These are phyloP conservation scores for Exserohilum turcica DNA, from an alignment of 2,329 filamentous ascomycete species.

Conservation along the genomic window DNA sequence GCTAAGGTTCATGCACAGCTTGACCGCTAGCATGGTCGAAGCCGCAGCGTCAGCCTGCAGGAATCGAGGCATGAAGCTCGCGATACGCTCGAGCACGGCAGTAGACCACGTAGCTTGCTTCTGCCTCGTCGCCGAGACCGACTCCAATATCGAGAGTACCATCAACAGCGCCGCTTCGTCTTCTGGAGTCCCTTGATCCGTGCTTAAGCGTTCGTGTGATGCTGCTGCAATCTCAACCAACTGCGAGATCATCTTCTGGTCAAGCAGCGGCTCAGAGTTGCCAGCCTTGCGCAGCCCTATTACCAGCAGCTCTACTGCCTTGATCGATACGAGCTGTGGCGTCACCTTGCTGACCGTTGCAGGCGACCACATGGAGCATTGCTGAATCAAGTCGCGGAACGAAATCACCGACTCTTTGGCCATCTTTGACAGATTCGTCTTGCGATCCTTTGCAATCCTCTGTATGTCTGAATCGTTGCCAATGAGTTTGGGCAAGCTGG, in stretches of 20 bases:
- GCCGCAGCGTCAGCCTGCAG: constrained; percentile 24
- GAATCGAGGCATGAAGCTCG: constrained; percentile 50
- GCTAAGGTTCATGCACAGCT: constrained; percentile 81
- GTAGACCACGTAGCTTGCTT: constrained; percentile 43
- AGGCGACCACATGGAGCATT: constrained; percentile 66
- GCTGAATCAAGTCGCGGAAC: constrained; percentile 60
- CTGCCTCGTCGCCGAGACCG: constrained; percentile 52
- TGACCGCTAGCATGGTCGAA: constrained; percentile 58
- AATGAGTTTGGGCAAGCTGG: constrained; percentile 63
- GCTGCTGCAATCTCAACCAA: constrained; percentile 52
- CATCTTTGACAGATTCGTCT: constrained; percentile 70
- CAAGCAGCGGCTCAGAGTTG: constrained; percentile 57
- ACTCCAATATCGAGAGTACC: constrained; percentile 60
- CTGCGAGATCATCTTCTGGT: constrained; percentile 36
- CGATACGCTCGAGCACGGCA: constrained; percentile 59
- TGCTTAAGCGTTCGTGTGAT: constrained; percentile 22
- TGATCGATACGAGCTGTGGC: constrained; percentile 67
- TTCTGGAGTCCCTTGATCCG: constrained; percentile 20
- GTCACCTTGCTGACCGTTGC: constrained; percentile 59
- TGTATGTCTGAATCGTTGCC: constrained; percentile 59
- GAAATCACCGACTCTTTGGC: constrained; percentile 62
- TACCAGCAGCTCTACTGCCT: constrained; percentile 65
- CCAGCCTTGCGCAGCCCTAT: constrained; percentile 57
- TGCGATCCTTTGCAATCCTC: constrained; percentile 66
- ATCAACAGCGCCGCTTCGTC: constrained; percentile 44